phyloP scores from a whole-genome alignment of 805 yeast genomes.

The Komagataella phaffii region DNA sequence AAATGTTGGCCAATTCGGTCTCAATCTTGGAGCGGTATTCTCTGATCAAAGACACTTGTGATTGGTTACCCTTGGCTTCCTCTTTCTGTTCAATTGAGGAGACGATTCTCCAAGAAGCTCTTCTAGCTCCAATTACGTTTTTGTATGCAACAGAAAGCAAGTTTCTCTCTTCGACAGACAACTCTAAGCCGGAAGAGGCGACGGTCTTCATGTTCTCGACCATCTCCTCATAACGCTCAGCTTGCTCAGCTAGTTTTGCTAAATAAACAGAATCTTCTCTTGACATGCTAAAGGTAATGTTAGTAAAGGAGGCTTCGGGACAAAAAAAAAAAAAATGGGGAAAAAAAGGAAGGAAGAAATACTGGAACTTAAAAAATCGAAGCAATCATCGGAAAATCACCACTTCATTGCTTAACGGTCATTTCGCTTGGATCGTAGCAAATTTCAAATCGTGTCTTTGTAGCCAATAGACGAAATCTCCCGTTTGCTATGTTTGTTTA shows the following conservation, averaged over 20 bases:
- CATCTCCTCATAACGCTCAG: constrained; percentile 99
- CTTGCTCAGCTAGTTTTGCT: constrained; percentile 98
- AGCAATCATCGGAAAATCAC: neutral
- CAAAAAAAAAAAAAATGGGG: neutral
- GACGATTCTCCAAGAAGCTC: constrained; percentile 99
- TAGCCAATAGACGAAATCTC: neutral
- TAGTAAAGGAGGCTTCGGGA: neutral
- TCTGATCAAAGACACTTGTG: constrained; percentile 81
- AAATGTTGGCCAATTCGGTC: constrained; percentile 80
- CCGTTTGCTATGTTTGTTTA: neutral
- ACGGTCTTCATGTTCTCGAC: constrained; percentile 97
- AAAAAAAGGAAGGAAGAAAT: neutral
- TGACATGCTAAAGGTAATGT: constrained; percentile 18
- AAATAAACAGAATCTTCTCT: constrained; percentile 98
- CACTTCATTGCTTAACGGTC: neutral
- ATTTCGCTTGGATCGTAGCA: neutral
- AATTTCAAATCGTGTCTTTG: neutral
- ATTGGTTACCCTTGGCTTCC: constrained; percentile 89
- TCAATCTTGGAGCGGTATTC: constrained; percentile 93
- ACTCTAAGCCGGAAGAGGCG: constrained; percentile 90
- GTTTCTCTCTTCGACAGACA: constrained; percentile 96
- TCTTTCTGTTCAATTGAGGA: constrained; percentile 97
- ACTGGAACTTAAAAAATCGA: neutral
- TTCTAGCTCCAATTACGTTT: constrained; percentile 97
- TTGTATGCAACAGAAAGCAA: constrained; percentile 94